Conservation (phyloP, 2,329 filamentous ascomycete species). For the Claviceps arundinis region DNA sequence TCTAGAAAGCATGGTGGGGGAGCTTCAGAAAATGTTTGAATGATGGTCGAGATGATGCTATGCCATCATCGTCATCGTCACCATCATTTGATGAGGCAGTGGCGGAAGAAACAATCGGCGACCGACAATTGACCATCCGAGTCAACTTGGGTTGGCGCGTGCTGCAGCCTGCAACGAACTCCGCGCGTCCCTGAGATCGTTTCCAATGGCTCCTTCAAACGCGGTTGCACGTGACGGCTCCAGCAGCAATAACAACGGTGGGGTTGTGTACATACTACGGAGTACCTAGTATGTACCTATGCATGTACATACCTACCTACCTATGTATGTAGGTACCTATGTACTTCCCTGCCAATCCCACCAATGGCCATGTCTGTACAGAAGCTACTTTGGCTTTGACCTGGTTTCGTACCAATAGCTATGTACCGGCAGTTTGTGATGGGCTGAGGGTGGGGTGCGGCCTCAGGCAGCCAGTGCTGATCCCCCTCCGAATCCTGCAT, state of each 20-base stretch:
- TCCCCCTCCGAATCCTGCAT: constrained; percentile 1
- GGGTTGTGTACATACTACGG: no score
- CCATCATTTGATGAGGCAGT: background rate
- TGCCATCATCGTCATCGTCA: background rate
- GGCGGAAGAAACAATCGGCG: background rate
- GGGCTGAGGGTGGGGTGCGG: background rate
- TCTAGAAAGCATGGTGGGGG: constrained; percentile 1
- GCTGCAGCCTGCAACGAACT: background rate
- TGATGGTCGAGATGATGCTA: background rate
- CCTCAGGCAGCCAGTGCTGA: constrained; percentile 8
- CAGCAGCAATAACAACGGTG: background rate
- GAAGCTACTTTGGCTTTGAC: background rate
- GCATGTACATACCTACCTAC: no score
- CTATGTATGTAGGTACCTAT: no score
- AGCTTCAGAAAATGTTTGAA: background rate
- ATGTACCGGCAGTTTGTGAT: background rate
- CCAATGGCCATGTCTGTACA: background rate
- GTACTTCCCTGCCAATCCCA: no score
- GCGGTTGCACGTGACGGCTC: constrained; percentile 3
- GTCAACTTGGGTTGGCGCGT: background rate
- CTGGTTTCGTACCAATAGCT: background rate
- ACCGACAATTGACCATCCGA: background rate
- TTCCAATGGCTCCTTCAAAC: background rate
- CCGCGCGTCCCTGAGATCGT: background rate
- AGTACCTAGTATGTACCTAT: no score